Evolutionary conservation across 345 rosid genomes (phyloP).

Genomic region (Jatropha curcas): DNA sequence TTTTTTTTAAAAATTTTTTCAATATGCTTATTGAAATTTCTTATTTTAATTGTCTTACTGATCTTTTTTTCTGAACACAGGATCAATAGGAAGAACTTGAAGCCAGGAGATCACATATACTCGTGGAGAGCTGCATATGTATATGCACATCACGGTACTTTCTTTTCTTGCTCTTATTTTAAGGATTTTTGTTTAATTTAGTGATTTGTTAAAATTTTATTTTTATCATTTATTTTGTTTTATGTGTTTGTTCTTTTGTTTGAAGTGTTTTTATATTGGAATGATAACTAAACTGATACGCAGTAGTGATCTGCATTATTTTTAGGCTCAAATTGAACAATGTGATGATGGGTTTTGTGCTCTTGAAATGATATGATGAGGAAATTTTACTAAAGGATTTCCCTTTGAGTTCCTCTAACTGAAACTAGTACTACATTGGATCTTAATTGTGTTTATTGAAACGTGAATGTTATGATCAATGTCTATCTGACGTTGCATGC

Average conservation of each 20-base stretch:
- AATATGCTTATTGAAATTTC: no score
- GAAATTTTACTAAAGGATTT: neutral
- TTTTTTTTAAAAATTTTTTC: no score
- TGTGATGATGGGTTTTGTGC: neutral
- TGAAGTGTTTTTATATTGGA: neutral
- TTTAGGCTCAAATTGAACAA: neutral
- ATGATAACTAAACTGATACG: neutral
- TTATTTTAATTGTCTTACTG: neutral
- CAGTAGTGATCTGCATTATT: neutral
- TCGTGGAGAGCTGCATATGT: constrained; percentile 91
- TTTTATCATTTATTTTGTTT: neutral
- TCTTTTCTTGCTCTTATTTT: neutral
- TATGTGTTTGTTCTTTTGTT: neutral
- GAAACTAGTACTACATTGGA: neutral
- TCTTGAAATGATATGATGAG: neutral
- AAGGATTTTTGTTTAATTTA: neutral
- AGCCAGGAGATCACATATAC: constrained; percentile 88
- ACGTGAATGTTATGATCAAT: neutral
- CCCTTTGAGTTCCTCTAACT: neutral
- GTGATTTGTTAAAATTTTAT: neutral
- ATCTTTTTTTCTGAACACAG: constrained; percentile 27
- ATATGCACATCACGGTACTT: constrained; percentile 87
- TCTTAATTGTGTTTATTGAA: neutral
- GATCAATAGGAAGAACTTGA: constrained; percentile 50
- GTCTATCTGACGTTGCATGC: neutral